Base-by-base conservation (phyloP, 2,329 filamentous ascomycete genomes). In the Sarocladium oryzae region DNA sequence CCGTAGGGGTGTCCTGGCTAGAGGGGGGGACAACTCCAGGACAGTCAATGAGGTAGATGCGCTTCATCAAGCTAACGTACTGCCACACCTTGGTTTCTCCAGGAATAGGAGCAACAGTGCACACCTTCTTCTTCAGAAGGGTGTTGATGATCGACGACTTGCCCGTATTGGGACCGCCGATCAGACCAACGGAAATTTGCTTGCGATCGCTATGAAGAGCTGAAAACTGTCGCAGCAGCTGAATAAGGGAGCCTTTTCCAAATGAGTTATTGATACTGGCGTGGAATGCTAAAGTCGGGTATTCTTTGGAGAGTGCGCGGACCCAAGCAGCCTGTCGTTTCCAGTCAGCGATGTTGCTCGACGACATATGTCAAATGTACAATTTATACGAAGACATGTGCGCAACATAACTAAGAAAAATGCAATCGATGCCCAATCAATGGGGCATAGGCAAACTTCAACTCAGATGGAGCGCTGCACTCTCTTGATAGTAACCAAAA, bases 331-430 rank as follows among this genome's bases (percentile, higher is more conserved):
- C 92, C 93, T 97, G 51, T 56, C 28, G 40, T 52, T 33, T 10
- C 11, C n/a, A 58, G 54, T 63, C 59, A 65, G 63, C 45, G 53
- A 52, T 4, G 8, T 8, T 49, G 21, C 46, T 26, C 46, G 16
- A 37, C 32, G 46, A 36, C 20, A 21, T 36, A 9, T 26, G 10
- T 20, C 8, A 43, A 58, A 49, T 58, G 52, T 57, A 63, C 61
- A 7, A 43, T 33, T 28, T 38, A 33, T 15, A 9, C 16, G 11
- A 36, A 35, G 38, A 21, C n/a, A 53, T 77, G 74, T 99, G 81
- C 92, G 91, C 86, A 86, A 88, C 88, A 86, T 89, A 86, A 97
- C 93, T 99, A 99, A 95, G 93, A 97, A 88, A 77, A 80, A 80
- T 81, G 82, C 86, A 84, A 91, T 73, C 72, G 73, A 78, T 78